These are phyloP conservation scores for Rubroboletus pulcherrimus DNA, from an alignment of 768 basidiomycete species.

Conservation along the genomic window DNA sequence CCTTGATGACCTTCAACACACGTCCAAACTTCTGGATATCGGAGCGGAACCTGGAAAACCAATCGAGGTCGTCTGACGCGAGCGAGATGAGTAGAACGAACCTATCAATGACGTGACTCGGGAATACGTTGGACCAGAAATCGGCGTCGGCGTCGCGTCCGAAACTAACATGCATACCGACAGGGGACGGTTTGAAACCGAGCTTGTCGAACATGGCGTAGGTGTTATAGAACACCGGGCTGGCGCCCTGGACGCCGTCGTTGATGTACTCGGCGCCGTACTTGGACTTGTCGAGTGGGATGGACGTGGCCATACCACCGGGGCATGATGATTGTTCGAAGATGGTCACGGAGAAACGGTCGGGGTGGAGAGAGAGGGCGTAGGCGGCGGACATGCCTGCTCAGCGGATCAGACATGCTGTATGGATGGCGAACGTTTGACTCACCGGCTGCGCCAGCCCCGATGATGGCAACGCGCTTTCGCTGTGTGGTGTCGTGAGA, in stretches of 20 bases:
- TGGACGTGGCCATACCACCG: background rate
- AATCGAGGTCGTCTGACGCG: background rate
- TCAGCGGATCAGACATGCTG: background rate
- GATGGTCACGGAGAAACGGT: background rate
- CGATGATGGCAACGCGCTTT: background rate
- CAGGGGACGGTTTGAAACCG: background rate
- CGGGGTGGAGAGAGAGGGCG: background rate
- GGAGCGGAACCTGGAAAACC: slow-evolving; percentile 1
- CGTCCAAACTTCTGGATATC: slow-evolving; percentile 7
- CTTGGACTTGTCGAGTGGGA: background rate
- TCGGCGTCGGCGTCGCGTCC: background rate
- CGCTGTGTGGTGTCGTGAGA: background rate
- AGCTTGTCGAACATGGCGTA: background rate
- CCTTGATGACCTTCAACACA: background rate
- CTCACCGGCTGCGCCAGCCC: background rate
- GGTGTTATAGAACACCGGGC: background rate
- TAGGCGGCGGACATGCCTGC: background rate
- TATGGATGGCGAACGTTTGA: background rate
- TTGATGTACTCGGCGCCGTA: background rate
- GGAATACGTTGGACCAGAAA: background rate
- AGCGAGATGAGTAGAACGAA: background rate
- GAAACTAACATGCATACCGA: background rate
- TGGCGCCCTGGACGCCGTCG: background rate
- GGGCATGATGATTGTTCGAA: background rate
- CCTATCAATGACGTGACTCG: background rate